A percentile compares a stretch with the other conserved stretches of the same genome.
These are phyloP conservation scores for Phoenix roebelenii DNA, from an alignment of 176 grass and related monocot species.

Conservation along the genomic window DNA sequence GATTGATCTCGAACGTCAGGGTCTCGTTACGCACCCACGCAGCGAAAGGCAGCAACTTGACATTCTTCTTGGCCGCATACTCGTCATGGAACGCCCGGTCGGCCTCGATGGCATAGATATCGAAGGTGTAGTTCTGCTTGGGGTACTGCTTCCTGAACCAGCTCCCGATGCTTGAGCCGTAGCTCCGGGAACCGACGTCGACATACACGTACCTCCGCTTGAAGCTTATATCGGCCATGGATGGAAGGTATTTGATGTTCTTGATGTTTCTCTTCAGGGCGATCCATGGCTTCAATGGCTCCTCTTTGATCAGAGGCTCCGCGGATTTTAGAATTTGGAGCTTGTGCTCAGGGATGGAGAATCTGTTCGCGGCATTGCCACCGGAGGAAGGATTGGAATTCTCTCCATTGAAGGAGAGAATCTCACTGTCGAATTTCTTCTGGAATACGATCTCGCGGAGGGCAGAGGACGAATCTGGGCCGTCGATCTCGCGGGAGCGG, in stretches of 20 bases:
- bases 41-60: conserved; percentile 53
- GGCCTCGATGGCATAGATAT: conserved; percentile 67
- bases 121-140: conserved; percentile 70
- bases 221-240: conserved; percentile 51
- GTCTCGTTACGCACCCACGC: conserved; percentile 76
- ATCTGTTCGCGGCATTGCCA: conserved; percentile 26
- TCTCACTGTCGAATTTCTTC: conserved; percentile 25
- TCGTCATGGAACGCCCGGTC: conserved; percentile 55
- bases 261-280: conserved; percentile 54
- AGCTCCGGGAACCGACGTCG: conserved; percentile 60
- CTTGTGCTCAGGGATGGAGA: conserved; percentile 30
- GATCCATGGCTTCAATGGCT: conserved; percentile 66
- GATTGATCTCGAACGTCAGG: conserved; percentile 61
- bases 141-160: conserved; percentile 83
- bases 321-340: conserved; percentile 34
- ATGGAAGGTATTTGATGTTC: conserved; percentile 57
- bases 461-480: conserved; percentile 12
- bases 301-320: conserved; percentile 48
- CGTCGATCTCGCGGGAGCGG: conserved; percentile 34
- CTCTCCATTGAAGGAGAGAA: conserved; percentile 6
- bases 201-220: conserved; percentile 57
- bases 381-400: conserved; percentile 16
- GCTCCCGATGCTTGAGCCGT: conserved; percentile 66
- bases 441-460: conserved; percentile 49
- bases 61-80: conserved; percentile 46